Conservation (phyloP, 208 protist genomes). For the Novymonas esmeraldas region DNA sequence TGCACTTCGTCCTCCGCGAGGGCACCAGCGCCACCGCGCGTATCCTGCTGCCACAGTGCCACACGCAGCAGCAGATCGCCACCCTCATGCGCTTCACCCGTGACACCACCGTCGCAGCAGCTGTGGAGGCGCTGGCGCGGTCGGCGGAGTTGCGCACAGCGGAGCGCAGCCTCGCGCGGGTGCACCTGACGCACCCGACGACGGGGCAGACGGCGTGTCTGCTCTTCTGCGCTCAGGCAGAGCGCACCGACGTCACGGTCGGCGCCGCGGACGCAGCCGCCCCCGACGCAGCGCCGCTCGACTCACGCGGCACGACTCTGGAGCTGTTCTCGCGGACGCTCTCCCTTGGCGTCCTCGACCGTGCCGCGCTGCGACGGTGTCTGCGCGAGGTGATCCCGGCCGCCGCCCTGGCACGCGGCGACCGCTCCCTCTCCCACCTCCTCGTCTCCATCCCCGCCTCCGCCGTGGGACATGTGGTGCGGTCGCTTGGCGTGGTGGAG, state of each 20-base stretch:
- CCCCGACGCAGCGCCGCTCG: too few species aligned
- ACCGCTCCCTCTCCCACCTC: slow-evolving; percentile 25
- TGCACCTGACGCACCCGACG: slow-evolving; percentile 10
- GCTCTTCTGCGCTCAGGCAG: slow-evolving; percentile 4
- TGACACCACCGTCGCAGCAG: slow-evolving; percentile 12
- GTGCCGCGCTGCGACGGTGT: slow-evolving; percentile 8
- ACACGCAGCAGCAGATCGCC: slow-evolving; percentile 35
- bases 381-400: slow-evolving; percentile 18
- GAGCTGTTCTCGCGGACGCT: slow-evolving; percentile 7
- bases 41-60: slow-evolving; percentile 43
- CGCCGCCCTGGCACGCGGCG: slow-evolving; percentile 10
- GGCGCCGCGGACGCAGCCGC: too few species aligned
- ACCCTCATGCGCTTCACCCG: slow-evolving; percentile 53
- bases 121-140: slow-evolving; percentile 27
- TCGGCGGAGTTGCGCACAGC: slow-evolving; percentile 8
- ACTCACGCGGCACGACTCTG: neutral
- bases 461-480: slow-evolving; percentile 20
- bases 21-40: slow-evolving; percentile 44
- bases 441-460: slow-evolving; percentile 14
- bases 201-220: neutral
- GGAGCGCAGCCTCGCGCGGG: slow-evolving; percentile 25
- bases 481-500: slow-evolving; percentile 9
- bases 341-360: slow-evolving; percentile 9
- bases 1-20: slow-evolving; percentile 37
- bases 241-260: neutral